These are phyloP conservation scores for Paxillus involutus DNA, from an alignment of 768 basidiomycete species.

Conservation along the genomic window DNA sequence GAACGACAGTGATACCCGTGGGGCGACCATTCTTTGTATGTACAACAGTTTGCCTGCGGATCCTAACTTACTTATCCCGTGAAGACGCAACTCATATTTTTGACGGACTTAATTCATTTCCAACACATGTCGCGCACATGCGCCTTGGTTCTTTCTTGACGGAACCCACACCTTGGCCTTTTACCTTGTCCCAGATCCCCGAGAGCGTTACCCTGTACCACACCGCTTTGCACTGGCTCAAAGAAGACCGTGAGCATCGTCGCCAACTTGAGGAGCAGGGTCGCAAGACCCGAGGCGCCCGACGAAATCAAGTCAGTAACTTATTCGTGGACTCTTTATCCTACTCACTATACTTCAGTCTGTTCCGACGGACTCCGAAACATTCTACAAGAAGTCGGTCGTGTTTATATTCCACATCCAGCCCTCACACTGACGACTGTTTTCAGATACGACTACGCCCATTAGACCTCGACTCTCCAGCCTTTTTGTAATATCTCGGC, in stretches of 20 bases:
- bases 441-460: slow-evolving; percentile 51
- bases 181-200: slow-evolving; percentile 30
- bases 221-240: slow-evolving; percentile 84
- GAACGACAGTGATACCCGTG: slow-evolving; percentile 72
- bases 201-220: slow-evolving; percentile 49
- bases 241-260: slow-evolving; percentile 73
- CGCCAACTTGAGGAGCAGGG: slow-evolving; percentile 56
- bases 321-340: not conserved
- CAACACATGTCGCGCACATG: slow-evolving; percentile 93
- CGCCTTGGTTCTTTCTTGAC: slow-evolving; percentile 75
- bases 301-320: slow-evolving; percentile 48
- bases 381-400: slow-evolving; percentile 80
- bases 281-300: slow-evolving; percentile 61
- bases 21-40: slow-evolving; percentile 86
- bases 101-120: slow-evolving; percentile 88
- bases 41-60: slow-evolving; percentile 5
- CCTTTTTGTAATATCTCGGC: not conserved
- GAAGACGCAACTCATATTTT: slow-evolving; percentile 97
- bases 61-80: slow-evolving; percentile 3
- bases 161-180: slow-evolving; percentile 70
- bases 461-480: slow-evolving; percentile 10
- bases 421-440: slow-evolving; percentile 5
- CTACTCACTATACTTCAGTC: slow-evolving; percentile 35
- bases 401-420: not conserved
- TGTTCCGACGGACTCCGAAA: slow-evolving; percentile 74